Percentiles rank a stretch among this genome's conserved stretches.
These are phyloP conservation scores for Furcasterigmium sp. DNA, from an alignment of 2,329 filamentous ascomycete genomes.

Conservation along the genomic window DNA sequence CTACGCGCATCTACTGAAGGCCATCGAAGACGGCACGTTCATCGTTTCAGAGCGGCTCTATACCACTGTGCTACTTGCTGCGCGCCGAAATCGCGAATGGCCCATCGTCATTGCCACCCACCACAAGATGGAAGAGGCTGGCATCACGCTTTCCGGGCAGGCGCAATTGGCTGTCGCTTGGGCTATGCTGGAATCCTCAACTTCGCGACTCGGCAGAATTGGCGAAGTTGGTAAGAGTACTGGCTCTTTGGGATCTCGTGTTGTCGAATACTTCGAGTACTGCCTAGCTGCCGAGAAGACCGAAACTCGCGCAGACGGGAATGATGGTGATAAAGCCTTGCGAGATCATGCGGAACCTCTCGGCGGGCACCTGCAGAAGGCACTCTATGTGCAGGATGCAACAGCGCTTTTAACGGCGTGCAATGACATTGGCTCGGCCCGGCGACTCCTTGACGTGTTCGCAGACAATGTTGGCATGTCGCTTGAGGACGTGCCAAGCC, in stretches of 20 bases:
- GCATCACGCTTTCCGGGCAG: constrained; percentile 35
- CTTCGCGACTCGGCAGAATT: too few relatives aligned
- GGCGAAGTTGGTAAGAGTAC: too few relatives aligned
- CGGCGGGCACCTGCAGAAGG: too few relatives aligned
- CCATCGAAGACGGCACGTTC: constrained; percentile 37
- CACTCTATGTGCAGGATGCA: constrained; percentile 12
- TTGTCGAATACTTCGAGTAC: too few relatives aligned
- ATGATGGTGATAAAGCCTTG: too few relatives aligned
- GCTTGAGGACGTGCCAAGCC: constrained; percentile 19
- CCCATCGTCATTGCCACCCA: constrained; percentile 34
- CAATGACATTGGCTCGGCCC: constrained; percentile 46
- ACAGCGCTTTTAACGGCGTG: constrained; percentile 27
- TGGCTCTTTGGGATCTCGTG: too few relatives aligned
- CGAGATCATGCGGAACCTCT: too few relatives aligned
- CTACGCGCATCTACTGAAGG: constrained; percentile 39
- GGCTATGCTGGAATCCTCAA: constrained; percentile 20
- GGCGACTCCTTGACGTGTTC: constrained; percentile 53
- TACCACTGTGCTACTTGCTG: constrained; percentile 46
- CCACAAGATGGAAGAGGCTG: constrained; percentile 34
- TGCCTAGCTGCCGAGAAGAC: too few relatives aligned
- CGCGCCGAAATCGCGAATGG: constrained; percentile 39
- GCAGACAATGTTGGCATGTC: constrained; percentile 30
- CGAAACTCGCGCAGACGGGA: too few relatives aligned
- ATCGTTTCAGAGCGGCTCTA: constrained; percentile 43
- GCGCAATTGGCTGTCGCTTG: constrained; percentile 37